Base-by-base conservation (phyloP, 306 rosid species). In the Vachellia pachyceras region DNA sequence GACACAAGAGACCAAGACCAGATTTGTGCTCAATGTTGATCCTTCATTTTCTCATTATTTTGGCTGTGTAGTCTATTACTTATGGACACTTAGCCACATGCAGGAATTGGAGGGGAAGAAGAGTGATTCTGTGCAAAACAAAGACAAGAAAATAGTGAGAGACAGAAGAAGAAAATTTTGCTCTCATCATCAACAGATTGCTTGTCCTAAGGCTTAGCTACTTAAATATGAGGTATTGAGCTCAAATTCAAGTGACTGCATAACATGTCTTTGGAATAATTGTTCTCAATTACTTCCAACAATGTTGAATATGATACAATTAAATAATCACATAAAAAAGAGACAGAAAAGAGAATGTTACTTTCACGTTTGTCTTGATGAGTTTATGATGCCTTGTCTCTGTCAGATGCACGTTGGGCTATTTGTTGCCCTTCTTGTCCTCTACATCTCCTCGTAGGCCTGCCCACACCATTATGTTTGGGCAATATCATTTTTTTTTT, bases 321-420 rank as follows among this genome's bases (percentile, higher is more conserved):
- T 29, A 29, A 29, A 29, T 29, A 29, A 29, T 29, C 33, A 29
- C 2, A 29, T 29, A 29, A 29, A 29, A 29, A 29, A 81, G 79
- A 63, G 76, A 77, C 65, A 14, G 70, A 40, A 49, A 41, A 78
- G 17, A 54, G 49, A 33, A 22, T 58, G 57, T 78, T 41, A 33
- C 79, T 78, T 78, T 73, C 72, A 73, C 10, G 7, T 78, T 78
- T 78, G 73, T 73, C 77, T 73, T 46, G 2, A 77, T 41, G 5
- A 17, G 64, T 69, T 71, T 61, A 55, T 68, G 72, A 37, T 75
- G 76, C 15, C 3, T 55, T 55, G 80, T 55, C 76, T 41, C 67
- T 66, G 69, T 82, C 7, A 66, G 6, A 49, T 67, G 58, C 60
- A 50, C 36, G 49, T 70, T n/a, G 23, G 18, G 79, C 64, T 74